A percentile compares a stretch with the other conserved stretches of the same genome.
phyloP scores from a whole-genome alignment of 331 rosid species.

The Malus hybrid region DNA sequence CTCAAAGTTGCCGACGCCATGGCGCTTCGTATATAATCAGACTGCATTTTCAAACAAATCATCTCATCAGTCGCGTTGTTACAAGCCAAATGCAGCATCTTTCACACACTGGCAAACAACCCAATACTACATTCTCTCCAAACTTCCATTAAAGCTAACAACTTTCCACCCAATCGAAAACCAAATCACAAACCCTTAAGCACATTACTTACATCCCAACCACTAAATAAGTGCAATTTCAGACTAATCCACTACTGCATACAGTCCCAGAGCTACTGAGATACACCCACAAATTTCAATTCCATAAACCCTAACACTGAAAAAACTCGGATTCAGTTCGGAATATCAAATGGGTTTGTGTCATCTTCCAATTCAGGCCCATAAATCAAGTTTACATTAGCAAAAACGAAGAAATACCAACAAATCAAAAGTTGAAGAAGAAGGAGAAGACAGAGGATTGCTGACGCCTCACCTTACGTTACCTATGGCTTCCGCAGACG shows the following conservation, averaged over 20 bases:
- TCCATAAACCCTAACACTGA: background rate
- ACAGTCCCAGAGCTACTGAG: background rate
- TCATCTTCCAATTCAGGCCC: background rate
- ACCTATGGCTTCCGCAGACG: background rate
- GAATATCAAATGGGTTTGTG: background rate
- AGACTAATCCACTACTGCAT: background rate
- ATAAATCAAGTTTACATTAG: background rate
- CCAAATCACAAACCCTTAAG: background rate
- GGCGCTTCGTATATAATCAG: background rate
- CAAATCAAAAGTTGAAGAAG: background rate
- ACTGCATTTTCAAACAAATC: slow-evolving; percentile 27
- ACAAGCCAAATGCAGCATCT: background rate
- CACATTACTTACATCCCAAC: background rate
- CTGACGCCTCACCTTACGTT: background rate
- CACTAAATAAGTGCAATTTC: background rate
- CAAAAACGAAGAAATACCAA: background rate
- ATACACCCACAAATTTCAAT: background rate
- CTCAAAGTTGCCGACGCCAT: slow-evolving; percentile 67
- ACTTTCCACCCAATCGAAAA: background rate
- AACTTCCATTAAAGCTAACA: background rate
- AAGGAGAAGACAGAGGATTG: background rate
- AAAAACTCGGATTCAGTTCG: background rate
- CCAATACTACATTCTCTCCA: background rate
- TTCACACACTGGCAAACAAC: background rate
- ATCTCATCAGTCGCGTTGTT: background rate